phyloP scores from a whole-genome alignment of 441 rosid genomes.

The Adansonia madagascariensis region DNA sequence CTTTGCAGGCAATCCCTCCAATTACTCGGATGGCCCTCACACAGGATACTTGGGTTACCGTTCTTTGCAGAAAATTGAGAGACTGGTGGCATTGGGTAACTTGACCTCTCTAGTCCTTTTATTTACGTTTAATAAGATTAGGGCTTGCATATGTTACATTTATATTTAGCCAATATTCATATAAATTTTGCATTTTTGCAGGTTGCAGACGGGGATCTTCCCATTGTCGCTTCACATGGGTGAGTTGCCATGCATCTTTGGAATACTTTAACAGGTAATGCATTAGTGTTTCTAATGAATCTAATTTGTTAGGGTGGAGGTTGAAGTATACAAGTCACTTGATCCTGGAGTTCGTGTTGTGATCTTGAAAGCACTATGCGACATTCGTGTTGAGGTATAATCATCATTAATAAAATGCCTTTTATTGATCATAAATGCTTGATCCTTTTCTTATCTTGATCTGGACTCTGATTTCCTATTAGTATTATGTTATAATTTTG shows the following conservation, averaged over 20 bases:
- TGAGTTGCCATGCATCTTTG: slow-evolving; percentile 46
- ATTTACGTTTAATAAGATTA: slow-evolving; percentile 29
- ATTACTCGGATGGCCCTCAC: slow-evolving; percentile 93
- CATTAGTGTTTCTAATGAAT: slow-evolving; percentile 35
- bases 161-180: slow-evolving; percentile 17
- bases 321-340: slow-evolving; percentile 77
- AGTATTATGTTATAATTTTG: neutral
- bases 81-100: slow-evolving; percentile 99
- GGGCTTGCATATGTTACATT: slow-evolving; percentile 14
- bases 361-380: slow-evolving; percentile 94
- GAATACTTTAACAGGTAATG: slow-evolving; percentile 25
- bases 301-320: slow-evolving; percentile 64
- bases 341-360: slow-evolving; percentile 95
- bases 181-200: slow-evolving; percentile 38
- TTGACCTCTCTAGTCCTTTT: slow-evolving; percentile 37
- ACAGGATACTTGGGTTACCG: slow-evolving; percentile 96
- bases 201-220: slow-evolving; percentile 99
- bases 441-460: slow-evolving; percentile 14
- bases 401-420: slow-evolving; percentile 21
- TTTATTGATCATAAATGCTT: slow-evolving; percentile 18
- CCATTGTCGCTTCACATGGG: slow-evolving; percentile 96
- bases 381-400: slow-evolving; percentile 97
- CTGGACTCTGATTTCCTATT: neutral
- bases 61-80: slow-evolving; percentile 93
- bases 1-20: slow-evolving; percentile 89